Evolutionary conservation across 2,329 filamentous ascomycete genomes (phyloP).

Genomic region (Tympanopsis confertula): DNA sequence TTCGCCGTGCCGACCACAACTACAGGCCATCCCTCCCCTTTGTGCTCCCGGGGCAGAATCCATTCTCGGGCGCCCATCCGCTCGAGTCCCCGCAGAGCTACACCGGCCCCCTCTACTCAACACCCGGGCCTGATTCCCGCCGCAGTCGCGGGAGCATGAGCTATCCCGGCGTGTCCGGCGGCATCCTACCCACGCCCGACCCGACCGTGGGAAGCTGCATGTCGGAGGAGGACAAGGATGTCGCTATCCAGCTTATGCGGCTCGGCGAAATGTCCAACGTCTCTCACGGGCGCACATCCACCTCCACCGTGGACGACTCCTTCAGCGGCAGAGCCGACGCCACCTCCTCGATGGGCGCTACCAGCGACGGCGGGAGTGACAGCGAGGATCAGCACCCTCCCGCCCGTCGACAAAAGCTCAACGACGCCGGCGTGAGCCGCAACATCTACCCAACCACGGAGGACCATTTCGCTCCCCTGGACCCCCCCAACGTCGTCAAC

Average conservation of each 20-base stretch:
- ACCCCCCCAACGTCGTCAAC: background rate
- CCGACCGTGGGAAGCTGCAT: conserved; percentile 96
- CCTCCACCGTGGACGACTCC: conserved; percentile 84
- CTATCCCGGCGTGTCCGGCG: conserved; percentile 34
- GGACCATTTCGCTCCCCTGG: background rate
- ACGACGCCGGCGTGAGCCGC: conserved; percentile 20
- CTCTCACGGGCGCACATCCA: conserved; percentile 83
- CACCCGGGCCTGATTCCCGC: conserved; percentile 47
- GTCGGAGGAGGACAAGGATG: conserved; percentile 86
- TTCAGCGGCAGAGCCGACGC: conserved; percentile 82
- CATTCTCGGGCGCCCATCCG: conserved; percentile 65
- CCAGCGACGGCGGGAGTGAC: conserved; percentile 43
- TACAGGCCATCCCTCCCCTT: conserved; percentile 62
- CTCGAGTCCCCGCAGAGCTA: conserved; percentile 79
- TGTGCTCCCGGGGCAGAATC: conserved; percentile 63
- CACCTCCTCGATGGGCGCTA: conserved; percentile 74
- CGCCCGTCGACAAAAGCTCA: conserved; percentile 45
- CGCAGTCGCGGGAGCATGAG: conserved; percentile 54
- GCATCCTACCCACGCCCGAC: conserved; percentile 81
- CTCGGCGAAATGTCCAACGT: conserved; percentile 89
- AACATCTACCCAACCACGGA: background rate
- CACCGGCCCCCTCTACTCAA: conserved; percentile 42
- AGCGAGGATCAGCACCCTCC: conserved; percentile 28
- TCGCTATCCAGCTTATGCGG: conserved; percentile 91
- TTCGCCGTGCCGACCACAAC: conserved; percentile 65